Conservation (phyloP, 495 filamentous ascomycete species). For the Aspergillus sclerotioniger region DNA sequence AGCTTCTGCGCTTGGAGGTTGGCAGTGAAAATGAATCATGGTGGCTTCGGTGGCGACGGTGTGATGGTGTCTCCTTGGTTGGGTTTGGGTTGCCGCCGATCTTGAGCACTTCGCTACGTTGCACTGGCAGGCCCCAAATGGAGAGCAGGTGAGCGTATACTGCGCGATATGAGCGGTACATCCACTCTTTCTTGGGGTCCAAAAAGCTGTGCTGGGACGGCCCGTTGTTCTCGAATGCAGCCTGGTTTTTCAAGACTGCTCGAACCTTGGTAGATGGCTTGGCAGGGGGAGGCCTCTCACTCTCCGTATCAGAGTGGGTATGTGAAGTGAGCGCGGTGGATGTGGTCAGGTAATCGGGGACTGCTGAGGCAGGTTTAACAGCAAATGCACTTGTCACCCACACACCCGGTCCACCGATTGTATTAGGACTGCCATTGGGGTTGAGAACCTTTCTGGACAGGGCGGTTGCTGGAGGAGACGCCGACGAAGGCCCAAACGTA, state of each 20-base stretch:
- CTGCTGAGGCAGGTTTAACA: slow-evolving; percentile 36
- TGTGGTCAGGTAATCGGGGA: slow-evolving; percentile 33
- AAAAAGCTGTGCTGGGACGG: slow-evolving; percentile 65
- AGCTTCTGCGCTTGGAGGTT: slow-evolving; percentile 11
- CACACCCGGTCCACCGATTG: slow-evolving; percentile 55
- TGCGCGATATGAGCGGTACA: slow-evolving; percentile 70
- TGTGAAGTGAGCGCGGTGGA: slow-evolving; percentile 29
- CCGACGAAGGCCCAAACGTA: slow-evolving; percentile 60
- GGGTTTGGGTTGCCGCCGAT: slow-evolving; percentile 45
- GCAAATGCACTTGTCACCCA: slow-evolving; percentile 66
- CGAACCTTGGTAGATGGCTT: slow-evolving; percentile 48
- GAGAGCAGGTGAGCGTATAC: slow-evolving; percentile 80
- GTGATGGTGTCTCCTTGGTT: slow-evolving; percentile 18
- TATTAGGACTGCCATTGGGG: slow-evolving; percentile 63
- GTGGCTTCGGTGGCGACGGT: slow-evolving; percentile 26
- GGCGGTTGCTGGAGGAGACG: slow-evolving; percentile 57
- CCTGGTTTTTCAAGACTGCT: slow-evolving; percentile 70
- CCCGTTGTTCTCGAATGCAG: slow-evolving; percentile 76
- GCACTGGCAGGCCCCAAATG: slow-evolving; percentile 75
- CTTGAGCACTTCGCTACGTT: slow-evolving; percentile 78
- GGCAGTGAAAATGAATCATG: slow-evolving; percentile 26
- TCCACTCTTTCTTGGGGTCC: slow-evolving; percentile 55
- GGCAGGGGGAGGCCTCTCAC: slow-evolving; percentile 30
- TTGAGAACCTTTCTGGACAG: slow-evolving; percentile 59
- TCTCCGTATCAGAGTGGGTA: slow-evolving; percentile 48